Conservation (phyloP, 768 basidiomycete genomes). For the Suillus tomentosus region DNA sequence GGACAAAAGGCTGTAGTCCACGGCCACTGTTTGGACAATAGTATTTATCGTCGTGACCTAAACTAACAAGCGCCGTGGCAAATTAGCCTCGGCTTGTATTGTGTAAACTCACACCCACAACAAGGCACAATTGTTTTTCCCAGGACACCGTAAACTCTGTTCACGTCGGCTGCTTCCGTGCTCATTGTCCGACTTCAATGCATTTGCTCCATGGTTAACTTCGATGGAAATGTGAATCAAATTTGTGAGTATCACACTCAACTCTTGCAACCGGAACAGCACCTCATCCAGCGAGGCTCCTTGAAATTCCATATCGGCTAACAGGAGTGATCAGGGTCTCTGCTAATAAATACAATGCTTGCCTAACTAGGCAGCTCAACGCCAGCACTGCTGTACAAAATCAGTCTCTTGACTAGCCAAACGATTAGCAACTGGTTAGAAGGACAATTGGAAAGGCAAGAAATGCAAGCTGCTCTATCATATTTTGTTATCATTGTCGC, state of each 20-base stretch:
- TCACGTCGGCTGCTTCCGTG: constrained; percentile 10
- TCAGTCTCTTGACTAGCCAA: background rate
- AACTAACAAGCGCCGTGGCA: background rate
- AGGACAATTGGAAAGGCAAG: background rate
- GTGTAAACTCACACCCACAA: constrained; percentile 22
- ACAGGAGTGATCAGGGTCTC: constrained; percentile 8
- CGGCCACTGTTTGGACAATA: constrained; percentile 25
- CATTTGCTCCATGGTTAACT: constrained; percentile 4
- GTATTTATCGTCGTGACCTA: background rate
- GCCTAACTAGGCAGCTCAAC: constrained; percentile 14
- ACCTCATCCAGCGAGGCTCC: background rate
- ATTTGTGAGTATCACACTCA: background rate
- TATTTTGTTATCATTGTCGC: background rate
- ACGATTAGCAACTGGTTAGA: background rate
- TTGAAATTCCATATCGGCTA: background rate
- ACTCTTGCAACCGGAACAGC: background rate
- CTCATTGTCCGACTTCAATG: constrained; percentile 13
- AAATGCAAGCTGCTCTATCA: background rate
- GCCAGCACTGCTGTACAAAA: background rate
- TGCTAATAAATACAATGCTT: constrained; percentile 25
- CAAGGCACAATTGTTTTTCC: constrained; percentile 27
- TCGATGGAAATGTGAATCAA: background rate
- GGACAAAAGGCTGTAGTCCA: constrained; percentile 19
- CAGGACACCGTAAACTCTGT: constrained; percentile 17
- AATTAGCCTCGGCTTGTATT: constrained; percentile 2